Base-by-base conservation (phyloP, 192 early-diverging fungal genomes). In the Kickxella alabastrina region DNA sequence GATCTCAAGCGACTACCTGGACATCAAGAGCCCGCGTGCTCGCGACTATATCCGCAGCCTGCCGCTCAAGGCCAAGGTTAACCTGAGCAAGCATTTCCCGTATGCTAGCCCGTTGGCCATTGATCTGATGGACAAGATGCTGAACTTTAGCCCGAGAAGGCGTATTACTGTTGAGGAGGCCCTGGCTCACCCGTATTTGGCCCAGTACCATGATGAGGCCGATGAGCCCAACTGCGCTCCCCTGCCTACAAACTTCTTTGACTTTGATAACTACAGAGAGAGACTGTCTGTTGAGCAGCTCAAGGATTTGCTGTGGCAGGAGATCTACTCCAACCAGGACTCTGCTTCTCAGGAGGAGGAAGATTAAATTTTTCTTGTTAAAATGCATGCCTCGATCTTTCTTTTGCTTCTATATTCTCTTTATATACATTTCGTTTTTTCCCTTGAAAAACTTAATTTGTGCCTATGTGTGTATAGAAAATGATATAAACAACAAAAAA, bases 91-190 rank as follows among this genome's bases (percentile, higher is more conserved):
- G 50, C 75, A 93, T 65, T 97, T 96, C 68, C 93, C 93, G 19
- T 80, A 85, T 34, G 91, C 92, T 23, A 90, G 88, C 60, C 85
- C 90, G 25, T 76, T 85, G 38, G 94, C 89, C 12, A 81, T 99
- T 22, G 89, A 97, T 64, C 66, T 99, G 31, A 79, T 99, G 57
- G 84, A 88, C 51, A 81, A 82, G 50, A 80, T 99, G 39, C 83
- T 99, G 17, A 79, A 80, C 26, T 92, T 97, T 32, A 87, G 89
- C 65, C 95, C 97, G 13, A 58, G 71, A 26, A 85, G 87, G 43
- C 85, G 97, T 25, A 89, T 97, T 46, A 92, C 88, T 1, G 93
- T 93, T 37, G 88, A 90, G 58, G 83, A 95, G 45, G 93, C 93
- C 15, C 79, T 99, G 12, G 61, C 69, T 18, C 97, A 99, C 69